Base-by-base conservation (phyloP, 2,329 filamentous ascomycete genomes). In the Colletotrichum paranaense region DNA sequence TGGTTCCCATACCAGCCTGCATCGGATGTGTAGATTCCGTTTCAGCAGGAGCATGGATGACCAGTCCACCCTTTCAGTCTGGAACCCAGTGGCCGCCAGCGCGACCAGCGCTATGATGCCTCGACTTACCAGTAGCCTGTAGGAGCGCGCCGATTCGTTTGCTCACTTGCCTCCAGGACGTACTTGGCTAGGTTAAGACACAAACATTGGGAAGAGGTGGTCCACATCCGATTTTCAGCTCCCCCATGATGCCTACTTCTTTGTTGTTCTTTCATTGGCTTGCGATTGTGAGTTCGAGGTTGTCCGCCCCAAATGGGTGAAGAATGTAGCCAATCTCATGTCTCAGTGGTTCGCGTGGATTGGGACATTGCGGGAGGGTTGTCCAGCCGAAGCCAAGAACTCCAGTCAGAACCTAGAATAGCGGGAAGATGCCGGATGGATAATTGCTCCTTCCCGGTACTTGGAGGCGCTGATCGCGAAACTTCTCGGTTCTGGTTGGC, bases 1-100 rank as follows among this genome's bases (percentile, higher is more conserved):
- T 22, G n/a, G 16, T 38, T 9, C 19, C 19, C 42, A 24, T 67
- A 8, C 42, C 19, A 49, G 42, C 42, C 42, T 30, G 55, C 55
- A 32, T 46, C 24, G 42, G 22, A 30, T 28, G 42, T n/a, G n/a
- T 38, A 32, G 38, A 30, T 49, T 52, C 35, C n/a, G 64, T 68
- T 68, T 68, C 69, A 68, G 28, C 16, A 35, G 52, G 35, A 38
- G 42, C 68, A 60, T 62, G 63, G 63, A 56, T 35, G 16, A 30
- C 22, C 19, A 22, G 24, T 35, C 38, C 59, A 30, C 8, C 19
- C 8, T 7, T 28, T 32, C 55, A 32, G 16, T 46, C 58, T n/a
- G 16, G 24, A 24, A 32, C 66, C 65, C 46, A 55, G 24, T 32
- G 14, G 28, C 55, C 7, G 28, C 11, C 55, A 35, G 38, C 35